phyloP scores from a whole-genome alignment of 805 yeast genomes.

The Sugiyamaella boreocaroliniensis region DNA sequence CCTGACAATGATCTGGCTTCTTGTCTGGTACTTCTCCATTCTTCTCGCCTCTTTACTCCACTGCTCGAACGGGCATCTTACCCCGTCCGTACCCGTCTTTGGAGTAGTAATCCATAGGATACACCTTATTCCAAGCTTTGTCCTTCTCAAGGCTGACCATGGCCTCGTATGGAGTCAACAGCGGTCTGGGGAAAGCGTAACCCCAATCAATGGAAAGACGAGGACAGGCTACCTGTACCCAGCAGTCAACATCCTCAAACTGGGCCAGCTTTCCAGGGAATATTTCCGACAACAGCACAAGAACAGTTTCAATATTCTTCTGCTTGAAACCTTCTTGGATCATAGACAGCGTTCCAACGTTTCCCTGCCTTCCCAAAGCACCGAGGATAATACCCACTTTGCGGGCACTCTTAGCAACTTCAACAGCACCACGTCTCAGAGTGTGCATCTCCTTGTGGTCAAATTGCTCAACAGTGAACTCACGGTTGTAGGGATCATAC shows the following conservation, averaged over 20 bases:
- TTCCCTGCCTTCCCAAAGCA: slow-evolving; percentile 94
- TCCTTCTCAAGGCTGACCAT: slow-evolving; percentile 82
- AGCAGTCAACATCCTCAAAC: slow-evolving; percentile 90
- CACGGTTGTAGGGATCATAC: slow-evolving; percentile 91
- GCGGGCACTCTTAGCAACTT: slow-evolving; percentile 49
- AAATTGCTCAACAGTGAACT: slow-evolving; percentile 81
- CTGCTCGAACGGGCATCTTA: slow-evolving; percentile 42
- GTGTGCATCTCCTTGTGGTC: slow-evolving; percentile 76
- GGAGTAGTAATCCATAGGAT: slow-evolving; percentile 95
- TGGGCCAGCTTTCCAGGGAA: slow-evolving; percentile 87
- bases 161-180: slow-evolving; percentile 92
- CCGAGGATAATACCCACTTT: slow-evolving; percentile 84
- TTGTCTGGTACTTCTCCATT: no score
- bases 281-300: slow-evolving; percentile 83
- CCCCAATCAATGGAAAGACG: slow-evolving; percentile 98
- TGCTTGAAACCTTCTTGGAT: slow-evolving; percentile 48
- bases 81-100: slow-evolving; percentile 92
- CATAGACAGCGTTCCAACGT: slow-evolving; percentile 62
- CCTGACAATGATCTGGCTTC: neutral
- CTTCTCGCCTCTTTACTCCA: neutral
- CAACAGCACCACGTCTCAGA: slow-evolving; percentile 69
- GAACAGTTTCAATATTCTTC: slow-evolving; percentile 62
- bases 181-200: slow-evolving; percentile 87
- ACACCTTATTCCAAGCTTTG: slow-evolving; percentile 47
- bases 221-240: slow-evolving; percentile 97